These are phyloP conservation scores for Pythium pyrilobum DNA, from an alignment of 352 stramenopile genomes.

Conservation along the genomic window DNA sequence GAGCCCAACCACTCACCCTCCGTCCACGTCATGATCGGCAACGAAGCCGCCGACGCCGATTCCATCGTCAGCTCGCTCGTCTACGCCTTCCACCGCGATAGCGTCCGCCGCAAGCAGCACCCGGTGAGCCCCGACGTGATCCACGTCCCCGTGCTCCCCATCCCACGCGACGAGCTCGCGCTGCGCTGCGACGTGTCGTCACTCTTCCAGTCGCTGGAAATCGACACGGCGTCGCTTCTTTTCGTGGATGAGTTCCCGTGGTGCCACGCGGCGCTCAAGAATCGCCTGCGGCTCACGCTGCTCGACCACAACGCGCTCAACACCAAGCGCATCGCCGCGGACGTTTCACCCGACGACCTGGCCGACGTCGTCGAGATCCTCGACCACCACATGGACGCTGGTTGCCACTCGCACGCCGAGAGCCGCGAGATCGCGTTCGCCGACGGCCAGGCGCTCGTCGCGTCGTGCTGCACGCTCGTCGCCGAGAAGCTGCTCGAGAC, in stretches of 20 bases:
- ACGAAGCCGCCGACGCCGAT: constrained; percentile 77
- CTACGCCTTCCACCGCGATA: constrained; percentile 45
- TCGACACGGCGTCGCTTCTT: constrained; percentile 49
- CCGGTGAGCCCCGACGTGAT: constrained; percentile 5
- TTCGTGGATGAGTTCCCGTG: constrained; percentile 81
- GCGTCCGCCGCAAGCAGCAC: constrained; percentile 5
- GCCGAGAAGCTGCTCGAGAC: constrained; percentile 43
- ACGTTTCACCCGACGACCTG: constrained; percentile 10
- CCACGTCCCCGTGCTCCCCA: constrained; percentile 53
- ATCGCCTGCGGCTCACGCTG: constrained; percentile 38
- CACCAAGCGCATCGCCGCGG: constrained; percentile 41
- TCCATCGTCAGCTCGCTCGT: constrained; percentile 78
- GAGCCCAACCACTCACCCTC: background rate
- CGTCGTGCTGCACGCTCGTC: constrained; percentile 76
- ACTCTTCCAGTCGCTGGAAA: constrained; percentile 43
- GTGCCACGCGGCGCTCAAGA: constrained; percentile 22
- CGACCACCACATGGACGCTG: constrained; percentile 73
- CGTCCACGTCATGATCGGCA: constrained; percentile 69
- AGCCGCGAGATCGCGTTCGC: constrained; percentile 64
- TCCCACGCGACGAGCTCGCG: constrained; percentile 50
- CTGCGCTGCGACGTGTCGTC: constrained; percentile 67
- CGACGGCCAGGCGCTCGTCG: constrained; percentile 58
- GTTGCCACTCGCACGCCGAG: constrained; percentile 31
- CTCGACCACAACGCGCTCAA: constrained; percentile 75
- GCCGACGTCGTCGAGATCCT: constrained; percentile 63